Evolutionary conservation across 352 stramenopile genomes (phyloP).

Genomic region (Peronospora farinosa): DNA sequence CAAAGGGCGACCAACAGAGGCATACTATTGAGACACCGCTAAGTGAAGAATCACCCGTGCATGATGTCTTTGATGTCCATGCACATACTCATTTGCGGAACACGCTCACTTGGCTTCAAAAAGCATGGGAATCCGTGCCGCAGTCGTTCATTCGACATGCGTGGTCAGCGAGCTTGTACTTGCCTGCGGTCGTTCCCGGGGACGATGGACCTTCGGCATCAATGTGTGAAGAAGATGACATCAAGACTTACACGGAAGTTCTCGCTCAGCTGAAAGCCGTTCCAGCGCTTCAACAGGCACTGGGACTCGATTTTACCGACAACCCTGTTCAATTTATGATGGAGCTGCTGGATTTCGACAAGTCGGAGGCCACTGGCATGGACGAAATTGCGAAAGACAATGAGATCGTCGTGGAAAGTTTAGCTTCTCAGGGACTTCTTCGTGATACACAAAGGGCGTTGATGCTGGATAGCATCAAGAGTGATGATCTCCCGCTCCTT

Average conservation of each 20-base stretch:
- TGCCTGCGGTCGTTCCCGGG: slow-evolving; percentile 25
- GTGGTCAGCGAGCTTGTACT: slow-evolving; percentile 36
- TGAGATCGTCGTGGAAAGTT: slow-evolving; percentile 55
- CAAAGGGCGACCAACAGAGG: slow-evolving; percentile 8
- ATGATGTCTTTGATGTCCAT: slow-evolving; percentile 39
- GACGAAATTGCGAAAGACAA: slow-evolving; percentile 47
- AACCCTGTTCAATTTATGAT: slow-evolving; percentile 26
- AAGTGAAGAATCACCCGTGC: slow-evolving; percentile 6
- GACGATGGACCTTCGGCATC: slow-evolving; percentile 20
- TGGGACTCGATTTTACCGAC: slow-evolving; percentile 33
- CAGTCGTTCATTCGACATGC: slow-evolving; percentile 34
- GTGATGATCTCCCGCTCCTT: slow-evolving; percentile 31
- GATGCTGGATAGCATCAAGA: slow-evolving; percentile 24
- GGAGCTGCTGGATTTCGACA: slow-evolving; percentile 43
- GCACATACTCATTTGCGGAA: slow-evolving; percentile 40
- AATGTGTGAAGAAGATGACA: slow-evolving; percentile 14
- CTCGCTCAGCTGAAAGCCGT: slow-evolving; percentile 21
- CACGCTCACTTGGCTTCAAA: slow-evolving; percentile 39
- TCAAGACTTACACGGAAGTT: slow-evolving; percentile 25
- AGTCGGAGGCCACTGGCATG: slow-evolving; percentile 21
- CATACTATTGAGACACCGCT: slow-evolving; percentile 3
- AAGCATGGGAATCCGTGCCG: slow-evolving; percentile 34
- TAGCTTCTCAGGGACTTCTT: slow-evolving; percentile 47
- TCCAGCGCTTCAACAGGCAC: slow-evolving; percentile 20
- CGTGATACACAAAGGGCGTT: slow-evolving; percentile 33